Conservation (phyloP, 257 asterid species). For the Marsdenia floribunda region DNA sequence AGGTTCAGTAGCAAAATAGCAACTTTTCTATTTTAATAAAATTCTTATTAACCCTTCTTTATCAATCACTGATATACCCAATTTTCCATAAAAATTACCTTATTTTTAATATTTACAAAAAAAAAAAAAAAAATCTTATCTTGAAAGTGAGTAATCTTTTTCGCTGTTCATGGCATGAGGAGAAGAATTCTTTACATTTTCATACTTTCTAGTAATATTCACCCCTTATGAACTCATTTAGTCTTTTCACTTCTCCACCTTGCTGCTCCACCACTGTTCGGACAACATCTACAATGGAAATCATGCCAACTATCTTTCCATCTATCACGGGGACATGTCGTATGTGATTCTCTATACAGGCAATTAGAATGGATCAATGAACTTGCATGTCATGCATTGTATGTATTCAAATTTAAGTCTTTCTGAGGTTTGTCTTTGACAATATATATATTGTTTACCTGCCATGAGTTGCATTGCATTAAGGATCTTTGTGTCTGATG, state of each 20-base stretch:
- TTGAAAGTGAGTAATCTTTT: background rate
- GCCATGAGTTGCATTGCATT: conserved; percentile 80
- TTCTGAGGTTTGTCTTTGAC: background rate
- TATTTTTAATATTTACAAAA: too few relatives aligned
- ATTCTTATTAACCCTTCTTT: too few relatives aligned
- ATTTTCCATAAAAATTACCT: background rate
- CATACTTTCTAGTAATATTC: conserved; percentile 37
- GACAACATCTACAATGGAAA: conserved; percentile 65
- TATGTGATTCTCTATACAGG: conserved; percentile 51
- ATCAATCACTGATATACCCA: too few relatives aligned
- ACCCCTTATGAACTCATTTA: conserved; percentile 58
- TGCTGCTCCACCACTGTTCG: conserved; percentile 66
- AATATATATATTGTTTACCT: conserved; percentile 29
- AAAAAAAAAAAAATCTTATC: too few relatives aligned
- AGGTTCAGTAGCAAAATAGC: too few relatives aligned
- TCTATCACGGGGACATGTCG: conserved; percentile 77
- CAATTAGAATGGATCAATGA: background rate
- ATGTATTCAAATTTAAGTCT: background rate
- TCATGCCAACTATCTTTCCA: conserved; percentile 76
- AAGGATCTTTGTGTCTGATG: conserved; percentile 69
- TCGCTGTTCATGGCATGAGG: background rate
- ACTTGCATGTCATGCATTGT: background rate
- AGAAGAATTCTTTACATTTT: background rate
- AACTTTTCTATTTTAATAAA: too few relatives aligned
- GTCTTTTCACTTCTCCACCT: conserved; percentile 51